Percentiles rank a stretch among this genome's conserved stretches.
phyloP scores from a whole-genome alignment of 1,284 basidiomycete species.

The Wolfiporia cocos region DNA sequence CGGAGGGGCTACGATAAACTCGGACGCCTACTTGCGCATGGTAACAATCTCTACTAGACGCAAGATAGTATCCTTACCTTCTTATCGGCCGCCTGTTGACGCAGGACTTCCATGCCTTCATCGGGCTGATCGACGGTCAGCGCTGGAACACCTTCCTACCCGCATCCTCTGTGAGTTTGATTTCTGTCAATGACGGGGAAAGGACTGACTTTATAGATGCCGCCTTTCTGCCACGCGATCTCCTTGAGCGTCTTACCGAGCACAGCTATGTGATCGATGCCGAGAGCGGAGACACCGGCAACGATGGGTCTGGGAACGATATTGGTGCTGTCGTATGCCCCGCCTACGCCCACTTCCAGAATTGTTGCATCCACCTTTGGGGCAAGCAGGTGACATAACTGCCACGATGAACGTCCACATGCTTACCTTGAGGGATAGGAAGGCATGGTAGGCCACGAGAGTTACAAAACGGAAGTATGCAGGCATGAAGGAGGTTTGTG shows the following conservation, averaged over 20 bases:
- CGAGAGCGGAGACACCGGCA: constrained; percentile 87
- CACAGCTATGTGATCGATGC: constrained; percentile 90
- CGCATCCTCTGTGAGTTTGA: no score
- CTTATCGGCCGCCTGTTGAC: constrained; percentile 58
- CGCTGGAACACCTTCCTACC: constrained; percentile 77
- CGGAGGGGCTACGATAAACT: constrained; percentile 53
- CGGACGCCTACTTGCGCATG: constrained; percentile 27
- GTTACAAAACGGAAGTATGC: constrained; percentile 95
- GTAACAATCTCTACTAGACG: constrained; percentile 3
- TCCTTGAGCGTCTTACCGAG: constrained; percentile 87
- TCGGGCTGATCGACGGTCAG: constrained; percentile 75
- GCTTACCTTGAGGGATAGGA: constrained; percentile 67
- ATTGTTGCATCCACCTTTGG: constrained; percentile 88
- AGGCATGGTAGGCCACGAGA: constrained; percentile 88
- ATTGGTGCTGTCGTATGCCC: constrained; percentile 94
- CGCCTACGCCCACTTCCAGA: constrained; percentile 96
- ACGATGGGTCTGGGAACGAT: constrained; percentile 88
- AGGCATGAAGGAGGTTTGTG: constrained; percentile 68
- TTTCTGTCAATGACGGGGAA: neutral
- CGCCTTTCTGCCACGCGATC: constrained; percentile 95
- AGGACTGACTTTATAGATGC: constrained; percentile 82
- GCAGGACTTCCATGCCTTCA: constrained; percentile 65
- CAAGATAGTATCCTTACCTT: constrained; percentile 36
- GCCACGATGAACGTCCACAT: neutral
- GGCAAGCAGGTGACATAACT: constrained; percentile 2